These are phyloP conservation scores for Alternaria consortialis DNA, from an alignment of 2,329 filamentous ascomycete genomes.

Conservation along the genomic window DNA sequence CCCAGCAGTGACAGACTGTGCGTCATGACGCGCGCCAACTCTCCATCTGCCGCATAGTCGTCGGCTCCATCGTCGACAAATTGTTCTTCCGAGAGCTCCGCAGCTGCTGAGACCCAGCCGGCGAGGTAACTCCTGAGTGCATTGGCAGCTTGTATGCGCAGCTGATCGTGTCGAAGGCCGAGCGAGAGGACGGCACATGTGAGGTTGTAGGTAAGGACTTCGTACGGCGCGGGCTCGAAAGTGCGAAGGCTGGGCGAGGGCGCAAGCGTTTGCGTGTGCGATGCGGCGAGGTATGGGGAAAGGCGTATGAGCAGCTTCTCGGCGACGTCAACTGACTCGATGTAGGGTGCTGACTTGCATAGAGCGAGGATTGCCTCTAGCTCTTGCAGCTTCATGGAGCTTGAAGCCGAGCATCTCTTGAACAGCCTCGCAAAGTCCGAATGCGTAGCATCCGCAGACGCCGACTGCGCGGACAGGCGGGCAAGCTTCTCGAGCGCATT, in stretches of 20 bases:
- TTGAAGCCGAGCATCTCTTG: constrained; percentile 44
- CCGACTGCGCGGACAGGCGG: constrained; percentile 54
- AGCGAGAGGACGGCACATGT: constrained; percentile 83
- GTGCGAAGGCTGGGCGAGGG: constrained; percentile 83
- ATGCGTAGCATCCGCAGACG: constrained; percentile 35
- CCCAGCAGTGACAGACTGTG: constrained; percentile 87
- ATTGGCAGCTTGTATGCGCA: constrained; percentile 72
- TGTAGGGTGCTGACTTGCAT: constrained; percentile 84
- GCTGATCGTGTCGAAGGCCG: constrained; percentile 73
- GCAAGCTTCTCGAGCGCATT: constrained; percentile 62
- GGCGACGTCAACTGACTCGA: constrained; percentile 76
- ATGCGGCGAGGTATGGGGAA: constrained; percentile 84
- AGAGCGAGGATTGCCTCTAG: constrained; percentile 90
- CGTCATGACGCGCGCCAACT: constrained; percentile 71
- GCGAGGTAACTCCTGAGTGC: constrained; percentile 77
- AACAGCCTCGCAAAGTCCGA: constrained; percentile 56
- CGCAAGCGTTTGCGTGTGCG: constrained; percentile 79
- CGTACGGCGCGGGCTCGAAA: constrained; percentile 88
- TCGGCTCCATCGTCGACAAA: constrained; percentile 66
- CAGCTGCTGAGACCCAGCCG: constrained; percentile 71
- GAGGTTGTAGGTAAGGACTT: constrained; percentile 80
- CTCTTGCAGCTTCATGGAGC: constrained; percentile 76
- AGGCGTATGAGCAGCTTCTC: constrained; percentile 81
- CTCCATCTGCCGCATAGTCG: constrained; percentile 59
- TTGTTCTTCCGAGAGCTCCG: constrained; percentile 63